Evolutionary conservation across 306 rosid genomes (phyloP), one percentile per base, ranked within the genome.

Genomic region (Benincasa hispida): DNA sequence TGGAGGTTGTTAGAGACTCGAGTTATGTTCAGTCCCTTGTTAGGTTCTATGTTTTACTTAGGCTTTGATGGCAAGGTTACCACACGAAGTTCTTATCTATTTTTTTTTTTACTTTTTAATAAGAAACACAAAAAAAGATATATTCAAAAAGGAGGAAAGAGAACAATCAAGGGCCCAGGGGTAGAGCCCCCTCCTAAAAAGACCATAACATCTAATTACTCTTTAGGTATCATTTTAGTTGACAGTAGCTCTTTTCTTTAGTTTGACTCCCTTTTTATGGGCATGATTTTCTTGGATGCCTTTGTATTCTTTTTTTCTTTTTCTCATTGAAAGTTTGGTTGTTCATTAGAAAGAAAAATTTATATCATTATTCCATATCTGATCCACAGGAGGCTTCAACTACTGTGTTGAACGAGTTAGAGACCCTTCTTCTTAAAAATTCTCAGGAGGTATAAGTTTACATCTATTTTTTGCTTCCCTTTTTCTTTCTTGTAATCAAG

Each of bases 361-460:
- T 15, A 41, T 22, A 62, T 82, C 81, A 73, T 77, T 55, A 58
- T 30, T 83, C 66, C 56, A 34, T 82, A 65, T 86, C 79, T 76
- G 74, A 72, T 68, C 55, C 65, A 82, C 88, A 93, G 98, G 97
- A 80, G 55, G 92, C 97, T 60, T 86, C 97, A 65, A 45, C 82
- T 60, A 72, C 87, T 17, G 92, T 93, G 82, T 76, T 90, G 75
- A 84, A 84, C 72, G 97, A 91, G 81, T 83, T 93, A 91, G 98
- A 91, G 87, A 79, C 66, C 27, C 91, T 91, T 83, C 80, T 93
- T 85, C 92, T 90, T 48, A 82, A 80, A 78, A 80, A 87, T 87
- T 85, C 85, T 60, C 94, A 83, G 79, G 94, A 73, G 98, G 98
- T 93, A 90, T 69, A 24, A 51, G 83, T 53, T 28, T 59, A 35